phyloP scores from a whole-genome alignment of 331 rosid species.

The Acacia concinna region DNA sequence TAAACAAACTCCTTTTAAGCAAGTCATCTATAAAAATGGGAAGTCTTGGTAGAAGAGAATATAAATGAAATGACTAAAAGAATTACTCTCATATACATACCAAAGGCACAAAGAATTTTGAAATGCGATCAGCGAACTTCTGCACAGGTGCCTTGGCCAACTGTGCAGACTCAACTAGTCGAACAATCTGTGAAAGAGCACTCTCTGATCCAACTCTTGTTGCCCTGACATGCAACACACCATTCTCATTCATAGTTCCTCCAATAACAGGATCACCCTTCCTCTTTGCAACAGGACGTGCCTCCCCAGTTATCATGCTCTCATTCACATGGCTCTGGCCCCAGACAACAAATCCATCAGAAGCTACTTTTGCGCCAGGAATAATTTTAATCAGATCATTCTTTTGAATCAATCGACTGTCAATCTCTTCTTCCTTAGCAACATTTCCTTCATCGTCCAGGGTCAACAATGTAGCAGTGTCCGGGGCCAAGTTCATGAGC shows the following conservation, averaged over 20 bases:
- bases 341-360: slow-evolving; percentile 77
- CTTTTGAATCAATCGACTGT: slow-evolving; percentile 78
- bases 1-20: neutral
- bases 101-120: slow-evolving; percentile 81
- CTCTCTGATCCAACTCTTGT: slow-evolving; percentile 85
- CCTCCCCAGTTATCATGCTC: slow-evolving; percentile 95
- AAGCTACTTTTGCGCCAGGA: slow-evolving; percentile 80
- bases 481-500: slow-evolving; percentile 85
- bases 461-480: slow-evolving; percentile 58
- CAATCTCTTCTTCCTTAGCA: slow-evolving; percentile 71
- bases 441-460: slow-evolving; percentile 63
- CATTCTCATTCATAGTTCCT: slow-evolving; percentile 86
- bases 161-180: slow-evolving; percentile 89
- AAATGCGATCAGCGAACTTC: slow-evolving; percentile 88
- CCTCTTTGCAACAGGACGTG: slow-evolving; percentile 73
- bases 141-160: slow-evolving; percentile 95
- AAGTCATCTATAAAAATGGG: neutral
- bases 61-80: neutral
- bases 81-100: slow-evolving; percentile 35
- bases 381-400: slow-evolving; percentile 69
- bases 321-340: slow-evolving; percentile 95
- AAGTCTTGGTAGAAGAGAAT: neutral
- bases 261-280: slow-evolving; percentile 76
- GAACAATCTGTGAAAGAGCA: slow-evolving; percentile 79
- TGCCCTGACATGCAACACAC: slow-evolving; percentile 75